phyloP scores from a whole-genome alignment of 306 rosid species.

The peach (Prunus persica) region Prunus_persica_NCBIv2 NC_034012.1:13058001-13058500 shows the following conservation, averaged over 20 bases:
- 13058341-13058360: conserved; percentile 88
- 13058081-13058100: conserved; percentile 52
- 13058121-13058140: conserved; percentile 46
- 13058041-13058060: conserved; percentile 40
- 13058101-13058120: conserved; percentile 52
- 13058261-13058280: conserved; percentile 69
- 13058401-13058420: conserved; percentile 13
- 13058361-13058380: conserved; percentile 93
- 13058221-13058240: conserved; percentile 58
- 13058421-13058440: conserved; percentile 23
- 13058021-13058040: conserved; percentile 48
- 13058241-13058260: conserved; percentile 68
- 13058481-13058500: conserved; percentile 97
- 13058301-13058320: conserved; percentile 71
- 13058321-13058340: conserved; percentile 95
- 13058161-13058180: conserved; percentile 66
- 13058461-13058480: conserved; percentile 83
- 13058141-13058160: conserved; percentile 42
- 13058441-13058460: conserved; percentile 7
- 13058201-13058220: conserved; percentile 49
- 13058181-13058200: conserved; percentile 58
- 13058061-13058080: conserved; percentile 52
- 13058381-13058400: conserved; percentile 96
- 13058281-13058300: conserved; percentile 79
- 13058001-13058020: conserved; percentile 41